Base-by-base conservation (phyloP, 2,329 filamentous ascomycete species). In the Moelleriella libera region DNA sequence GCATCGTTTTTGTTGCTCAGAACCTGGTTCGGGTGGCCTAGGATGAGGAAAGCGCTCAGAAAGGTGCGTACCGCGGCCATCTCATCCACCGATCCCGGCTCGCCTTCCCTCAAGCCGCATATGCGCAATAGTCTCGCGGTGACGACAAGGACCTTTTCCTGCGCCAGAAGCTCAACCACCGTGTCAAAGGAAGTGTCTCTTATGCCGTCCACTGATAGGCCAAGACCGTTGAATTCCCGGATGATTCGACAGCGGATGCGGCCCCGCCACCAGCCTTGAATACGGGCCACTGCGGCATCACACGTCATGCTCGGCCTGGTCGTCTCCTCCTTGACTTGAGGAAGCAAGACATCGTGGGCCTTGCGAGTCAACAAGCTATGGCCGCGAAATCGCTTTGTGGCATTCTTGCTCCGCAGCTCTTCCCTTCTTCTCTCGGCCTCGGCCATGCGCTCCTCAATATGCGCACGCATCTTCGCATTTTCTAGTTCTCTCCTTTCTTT, bases 401-500 rank as follows among this genome's bases (percentile, higher is more conserved):
- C 65, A 62, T 69, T 72, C 61, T 72, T 69, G 60, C 69, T 75
- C 55, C 76, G 68, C 51, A 83, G 63, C 66, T 83, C 76, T 58
- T 82, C 76, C 50, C 85, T 72, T 56, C 86, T 75, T 60, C 70
- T 76, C 62, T 89, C 83, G 0, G 84, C 86, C 58, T 89, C 85
- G 32, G 84, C 83, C 56, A 87, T 75, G 52, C 83, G 80, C 66
- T 88, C 85, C 60, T 89, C 83, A 74, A 89, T 88, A 60, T 88
- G 83, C 45, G 76, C 65, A 52, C 80, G 78, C 60, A 85, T 72
- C 57, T 80, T 80, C 54, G 73, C 74, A 48, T 85, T 75, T 53
- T 89, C 83, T 48, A 82, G 80, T 58, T 88, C 82, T 52, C 86
- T 80, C 61, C 83, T 83, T 66, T 86, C 83, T 64, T 87, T 88